Percentiles rank a stretch among this genome's conserved stretches.
Conservation (phyloP, 1,284 basidiomycete genomes). For the Cryptococcus neoformans region DNA sequence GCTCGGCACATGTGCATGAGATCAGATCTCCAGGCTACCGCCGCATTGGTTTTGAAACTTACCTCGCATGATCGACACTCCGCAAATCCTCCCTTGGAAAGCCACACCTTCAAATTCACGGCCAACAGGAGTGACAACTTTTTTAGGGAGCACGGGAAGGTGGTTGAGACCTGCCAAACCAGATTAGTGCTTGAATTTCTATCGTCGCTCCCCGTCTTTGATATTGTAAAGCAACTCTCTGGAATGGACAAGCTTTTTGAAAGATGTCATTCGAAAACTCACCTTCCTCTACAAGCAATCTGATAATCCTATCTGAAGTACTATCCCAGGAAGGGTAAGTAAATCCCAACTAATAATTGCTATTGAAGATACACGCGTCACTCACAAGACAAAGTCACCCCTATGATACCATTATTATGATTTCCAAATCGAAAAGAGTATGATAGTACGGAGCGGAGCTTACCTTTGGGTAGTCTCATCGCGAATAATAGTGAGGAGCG, state of each 20-base stretch:
- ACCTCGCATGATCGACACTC: constrained; percentile 80
- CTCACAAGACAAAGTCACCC: constrained; percentile 92
- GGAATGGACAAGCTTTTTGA: not conserved
- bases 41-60: constrained; percentile 9
- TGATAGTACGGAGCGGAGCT: constrained; percentile 2
- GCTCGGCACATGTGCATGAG: not conserved
- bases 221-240: not conserved
- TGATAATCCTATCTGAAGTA: constrained; percentile 66
- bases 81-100: constrained; percentile 92
- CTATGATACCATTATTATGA: constrained; percentile 47
- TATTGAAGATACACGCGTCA: not conserved
- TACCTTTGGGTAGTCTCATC: constrained; percentile 68
- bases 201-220: not conserved
- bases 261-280: constrained; percentile 9
- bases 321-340: constrained; percentile 7
- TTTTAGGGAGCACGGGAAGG: constrained; percentile 83
- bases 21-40: not conserved
- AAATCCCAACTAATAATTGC: not conserved
- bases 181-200: not conserved
- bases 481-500: constrained; percentile 91
- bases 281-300: constrained; percentile 61
- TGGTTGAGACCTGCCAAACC: constrained; percentile 77
- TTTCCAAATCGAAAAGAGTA: not conserved
- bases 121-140: constrained; percentile 61
- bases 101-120: constrained; percentile 80